phyloP scores from a whole-genome alignment of 228 moss, liverwort and hornwort species.

The Sphagnum magellanicum region DNA sequence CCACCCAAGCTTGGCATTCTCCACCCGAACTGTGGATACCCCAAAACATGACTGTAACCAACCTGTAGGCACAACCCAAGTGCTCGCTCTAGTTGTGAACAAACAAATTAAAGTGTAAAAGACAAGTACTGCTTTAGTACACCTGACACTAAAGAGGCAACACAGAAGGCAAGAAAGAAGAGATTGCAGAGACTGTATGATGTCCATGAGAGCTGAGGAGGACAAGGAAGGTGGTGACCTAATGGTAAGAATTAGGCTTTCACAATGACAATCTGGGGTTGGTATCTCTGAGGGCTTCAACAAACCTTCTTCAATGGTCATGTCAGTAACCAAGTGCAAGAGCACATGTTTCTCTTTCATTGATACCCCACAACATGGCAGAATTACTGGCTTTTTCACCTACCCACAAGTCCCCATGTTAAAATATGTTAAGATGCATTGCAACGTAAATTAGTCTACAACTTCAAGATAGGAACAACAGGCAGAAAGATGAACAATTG shows the following conservation, averaged over 20 bases:
- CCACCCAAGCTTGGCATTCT: slow-evolving; percentile 30
- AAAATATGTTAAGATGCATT: neutral
- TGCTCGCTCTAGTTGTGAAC: neutral
- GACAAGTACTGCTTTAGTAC: too few species aligned
- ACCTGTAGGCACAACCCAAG: slow-evolving; percentile 21
- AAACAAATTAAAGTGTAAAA: too few species aligned
- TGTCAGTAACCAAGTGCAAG: slow-evolving; percentile 50
- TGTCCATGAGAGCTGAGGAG: neutral
- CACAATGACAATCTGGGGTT: neutral
- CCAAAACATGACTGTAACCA: slow-evolving; percentile 55
- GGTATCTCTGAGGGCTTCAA: neutral
- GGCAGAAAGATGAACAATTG: neutral
- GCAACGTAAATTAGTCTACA: neutral
- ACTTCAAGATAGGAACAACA: neutral
- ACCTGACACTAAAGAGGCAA: neutral
- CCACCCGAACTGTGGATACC: slow-evolving; percentile 37
- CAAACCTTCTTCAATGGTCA: slow-evolving; percentile 56
- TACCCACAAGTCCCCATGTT: slow-evolving; percentile 10
- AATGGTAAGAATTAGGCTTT: neutral
- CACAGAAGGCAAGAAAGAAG: neutral
- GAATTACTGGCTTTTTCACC: slow-evolving; percentile 50
- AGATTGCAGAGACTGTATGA: neutral
- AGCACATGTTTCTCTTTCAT: slow-evolving; percentile 48
- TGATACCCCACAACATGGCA: slow-evolving; percentile 53
- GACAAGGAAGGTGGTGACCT: neutral